phyloP scores from a whole-genome alignment of 306 rosid genomes.

The Cucurbita argyrosperma region DNA sequence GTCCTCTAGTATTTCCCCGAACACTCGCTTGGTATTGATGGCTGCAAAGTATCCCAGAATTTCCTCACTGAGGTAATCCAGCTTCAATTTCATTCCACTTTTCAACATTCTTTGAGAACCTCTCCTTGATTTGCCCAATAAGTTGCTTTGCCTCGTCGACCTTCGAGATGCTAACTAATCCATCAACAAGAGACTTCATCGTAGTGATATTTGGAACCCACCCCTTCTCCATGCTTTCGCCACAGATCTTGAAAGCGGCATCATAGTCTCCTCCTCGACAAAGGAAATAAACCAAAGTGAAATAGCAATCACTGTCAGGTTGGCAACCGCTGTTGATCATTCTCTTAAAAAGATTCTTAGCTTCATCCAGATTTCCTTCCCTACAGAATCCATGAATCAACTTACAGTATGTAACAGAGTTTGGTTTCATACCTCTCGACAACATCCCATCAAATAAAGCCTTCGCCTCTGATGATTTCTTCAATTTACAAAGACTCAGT shows the following conservation, averaged over 20 bases:
- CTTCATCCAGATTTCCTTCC: constrained; percentile 60
- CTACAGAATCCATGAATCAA: constrained; percentile 63
- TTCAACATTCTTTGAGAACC: constrained; percentile 27
- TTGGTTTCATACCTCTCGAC: constrained; percentile 38
- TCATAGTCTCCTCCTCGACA: constrained; percentile 42
- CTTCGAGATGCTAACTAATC: constrained; percentile 42
- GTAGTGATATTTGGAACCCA: constrained; percentile 59
- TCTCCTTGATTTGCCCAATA: constrained; percentile 49
- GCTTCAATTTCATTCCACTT: constrained; percentile 65
- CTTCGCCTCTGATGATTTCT: constrained; percentile 47
- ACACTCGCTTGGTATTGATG: neutral
- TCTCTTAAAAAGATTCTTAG: constrained; percentile 31
- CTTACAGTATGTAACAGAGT: constrained; percentile 29
- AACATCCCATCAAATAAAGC: constrained; percentile 55
- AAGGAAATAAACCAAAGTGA: constrained; percentile 32
- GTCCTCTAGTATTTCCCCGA: neutral
- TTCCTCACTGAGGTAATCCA: constrained; percentile 35
- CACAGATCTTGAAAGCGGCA: constrained; percentile 25
- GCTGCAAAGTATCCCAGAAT: neutral
- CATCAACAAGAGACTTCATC: constrained; percentile 56
- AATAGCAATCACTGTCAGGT: constrained; percentile 40
- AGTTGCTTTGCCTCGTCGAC: constrained; percentile 46
- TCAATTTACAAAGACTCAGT: constrained; percentile 57
- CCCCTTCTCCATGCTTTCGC: constrained; percentile 47
- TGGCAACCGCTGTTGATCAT: constrained; percentile 35